These are phyloP conservation scores for Lasiosphaeria hispida DNA, from an alignment of 495 filamentous ascomycete genomes.

Conservation along the genomic window DNA sequence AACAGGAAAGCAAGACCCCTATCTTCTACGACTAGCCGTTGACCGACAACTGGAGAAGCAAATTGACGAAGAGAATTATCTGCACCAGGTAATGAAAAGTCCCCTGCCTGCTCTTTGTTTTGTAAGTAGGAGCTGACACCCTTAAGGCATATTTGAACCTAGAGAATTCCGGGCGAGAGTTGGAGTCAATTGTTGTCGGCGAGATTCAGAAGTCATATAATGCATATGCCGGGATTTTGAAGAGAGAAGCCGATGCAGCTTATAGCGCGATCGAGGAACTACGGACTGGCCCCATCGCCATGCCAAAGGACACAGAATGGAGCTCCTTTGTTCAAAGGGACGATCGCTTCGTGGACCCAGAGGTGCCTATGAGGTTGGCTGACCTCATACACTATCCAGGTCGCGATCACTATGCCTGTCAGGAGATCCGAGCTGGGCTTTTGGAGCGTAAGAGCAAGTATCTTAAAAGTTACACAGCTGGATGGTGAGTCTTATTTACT, in stretches of 20 bases:
- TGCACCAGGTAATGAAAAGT: slow-evolving; percentile 67
- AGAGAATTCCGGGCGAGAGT: slow-evolving; percentile 88
- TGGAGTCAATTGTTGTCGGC: slow-evolving; percentile 91
- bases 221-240: slow-evolving; percentile 83
- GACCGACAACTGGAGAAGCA: slow-evolving; percentile 88
- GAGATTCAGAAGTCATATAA: slow-evolving; percentile 98
- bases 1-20: slow-evolving; percentile 86
- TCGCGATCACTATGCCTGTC: slow-evolving; percentile 78
- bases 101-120: slow-evolving; percentile 16
- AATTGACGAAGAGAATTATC: slow-evolving; percentile 94
- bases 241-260: slow-evolving; percentile 79
- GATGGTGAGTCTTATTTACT: slow-evolving; percentile 65
- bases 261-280: slow-evolving; percentile 78
- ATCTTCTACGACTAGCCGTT: slow-evolving; percentile 76
- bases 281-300: slow-evolving; percentile 75
- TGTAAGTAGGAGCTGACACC: neutral
- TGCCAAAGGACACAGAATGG: slow-evolving; percentile 94
- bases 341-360: slow-evolving; percentile 84
- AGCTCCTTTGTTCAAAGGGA: slow-evolving; percentile 76
- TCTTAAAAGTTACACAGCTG: slow-evolving; percentile 93
- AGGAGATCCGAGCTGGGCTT: slow-evolving; percentile 84
- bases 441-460: slow-evolving; percentile 98
- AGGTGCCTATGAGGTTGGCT: slow-evolving; percentile 69
- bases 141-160: slow-evolving; percentile 87
- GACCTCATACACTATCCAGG: slow-evolving; percentile 94